Conservation (phyloP, 1,139 yeast genomes). For the Scheffersomyces stambukii region DNA sequence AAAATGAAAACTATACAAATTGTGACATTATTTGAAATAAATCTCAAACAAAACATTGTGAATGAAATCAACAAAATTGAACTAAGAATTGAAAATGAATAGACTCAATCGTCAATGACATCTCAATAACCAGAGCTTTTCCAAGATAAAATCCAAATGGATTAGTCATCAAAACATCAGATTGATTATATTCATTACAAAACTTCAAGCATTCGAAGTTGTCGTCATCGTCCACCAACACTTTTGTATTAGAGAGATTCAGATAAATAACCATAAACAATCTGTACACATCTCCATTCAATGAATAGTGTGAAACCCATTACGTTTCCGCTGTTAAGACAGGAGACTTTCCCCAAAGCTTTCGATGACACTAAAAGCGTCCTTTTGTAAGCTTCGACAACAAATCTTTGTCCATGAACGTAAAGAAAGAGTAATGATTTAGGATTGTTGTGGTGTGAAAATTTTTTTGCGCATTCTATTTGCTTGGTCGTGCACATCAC, state of each 20-base stretch:
- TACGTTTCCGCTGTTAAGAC: conserved; percentile 69
- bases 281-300: too few relatives aligned
- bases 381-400: conserved; percentile 76
- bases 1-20: conserved; percentile 5
- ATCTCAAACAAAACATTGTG: conserved; percentile 5
- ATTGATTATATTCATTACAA: too few relatives aligned
- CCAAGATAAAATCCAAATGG: conserved; percentile 12
- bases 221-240: too few relatives aligned
- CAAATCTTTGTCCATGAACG: conserved; percentile 75
- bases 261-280: too few relatives aligned
- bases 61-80: conserved; percentile 4
- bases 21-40: too few relatives aligned
- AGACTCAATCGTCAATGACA: too few relatives aligned
- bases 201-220: too few relatives aligned
- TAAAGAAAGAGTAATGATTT: conserved; percentile 22
- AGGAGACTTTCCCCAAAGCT: conserved; percentile 98
- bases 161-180: conserved; percentile 9
- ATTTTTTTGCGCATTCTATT: conserved; percentile 4
- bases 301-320: conserved; percentile 17
- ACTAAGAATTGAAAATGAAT: too few relatives aligned
- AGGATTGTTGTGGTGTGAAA: conserved; percentile 5
- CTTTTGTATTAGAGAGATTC: too few relatives aligned
- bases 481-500: too few relatives aligned
- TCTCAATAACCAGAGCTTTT: conserved; percentile 14
- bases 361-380: conserved; percentile 17